phyloP scores from a whole-genome alignment of 768 basidiomycete species.

The Dictyophora rubrovolvata region DNA sequence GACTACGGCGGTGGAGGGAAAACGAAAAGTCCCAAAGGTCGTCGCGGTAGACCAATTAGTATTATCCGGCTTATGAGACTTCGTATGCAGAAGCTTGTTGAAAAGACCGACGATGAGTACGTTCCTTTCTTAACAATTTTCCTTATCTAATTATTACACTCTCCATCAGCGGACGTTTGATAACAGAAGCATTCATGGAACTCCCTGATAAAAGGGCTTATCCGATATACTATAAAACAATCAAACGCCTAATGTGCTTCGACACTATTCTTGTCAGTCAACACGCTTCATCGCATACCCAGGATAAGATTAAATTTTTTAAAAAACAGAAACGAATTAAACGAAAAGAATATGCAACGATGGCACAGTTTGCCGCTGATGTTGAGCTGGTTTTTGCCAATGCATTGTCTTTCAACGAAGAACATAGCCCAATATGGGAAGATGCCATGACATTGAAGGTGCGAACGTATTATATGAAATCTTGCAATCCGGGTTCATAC shows the following conservation, averaged over 20 bases:
- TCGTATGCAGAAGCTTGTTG: conserved; percentile 61
- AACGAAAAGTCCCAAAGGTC: conserved; percentile 38
- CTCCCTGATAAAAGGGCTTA: conserved; percentile 72
- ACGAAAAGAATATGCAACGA: conserved; percentile 61
- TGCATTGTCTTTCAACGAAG: conserved; percentile 80
- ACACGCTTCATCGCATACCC: not conserved
- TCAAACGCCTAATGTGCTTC: conserved; percentile 70
- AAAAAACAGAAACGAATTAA: conserved; percentile 62
- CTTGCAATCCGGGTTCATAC: conserved; percentile 4
- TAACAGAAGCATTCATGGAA: conserved; percentile 74
- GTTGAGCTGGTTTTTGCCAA: conserved; percentile 88
- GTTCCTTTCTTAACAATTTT: conserved; percentile 18
- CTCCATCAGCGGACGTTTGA: conserved; percentile 45
- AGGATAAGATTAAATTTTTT: conserved; percentile 2
- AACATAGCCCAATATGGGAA: conserved; percentile 75
- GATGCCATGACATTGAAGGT: conserved; percentile 63
- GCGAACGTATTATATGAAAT: conserved; percentile 15
- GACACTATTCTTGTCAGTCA: conserved; percentile 61
- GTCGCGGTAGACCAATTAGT: conserved; percentile 30
- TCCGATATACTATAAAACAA: conserved; percentile 70
- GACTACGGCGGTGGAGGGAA: conserved; percentile 21
- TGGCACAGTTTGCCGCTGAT: conserved; percentile 70
- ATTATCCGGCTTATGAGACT: conserved; percentile 57
- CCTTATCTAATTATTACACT: not conserved
- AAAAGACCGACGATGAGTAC: conserved; percentile 62